A percentile compares a stretch with the other conserved stretches of the same genome.
Evolutionary conservation across 352 stramenopile species (phyloP).

Genomic region (Pythium rishiriense): DNA sequence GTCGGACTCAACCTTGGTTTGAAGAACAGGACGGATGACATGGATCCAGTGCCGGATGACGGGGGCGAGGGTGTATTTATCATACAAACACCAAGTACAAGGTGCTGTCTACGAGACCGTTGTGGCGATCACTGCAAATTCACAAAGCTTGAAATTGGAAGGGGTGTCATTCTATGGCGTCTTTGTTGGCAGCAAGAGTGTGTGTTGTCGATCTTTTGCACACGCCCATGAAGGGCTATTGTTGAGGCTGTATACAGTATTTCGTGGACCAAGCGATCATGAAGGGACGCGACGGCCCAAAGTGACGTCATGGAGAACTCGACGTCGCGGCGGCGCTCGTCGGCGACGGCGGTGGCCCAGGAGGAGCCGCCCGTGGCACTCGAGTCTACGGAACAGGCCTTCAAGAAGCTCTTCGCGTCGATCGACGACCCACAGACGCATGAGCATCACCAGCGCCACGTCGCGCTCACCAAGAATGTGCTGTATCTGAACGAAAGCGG

Average conservation of each 20-base stretch:
- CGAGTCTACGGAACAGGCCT: constrained; percentile 42
- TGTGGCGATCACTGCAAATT: neutral
- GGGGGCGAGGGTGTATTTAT: neutral
- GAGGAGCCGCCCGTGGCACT: neutral
- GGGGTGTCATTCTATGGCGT: constrained; percentile 17
- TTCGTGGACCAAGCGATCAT: constrained; percentile 12
- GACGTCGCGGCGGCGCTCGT: constrained; percentile 9
- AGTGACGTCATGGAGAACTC: constrained; percentile 5
- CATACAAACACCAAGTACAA: constrained; percentile 24
- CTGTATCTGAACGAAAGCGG: constrained; percentile 70
- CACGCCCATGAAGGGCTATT: constrained; percentile 8
- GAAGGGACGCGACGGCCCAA: constrained; percentile 17
- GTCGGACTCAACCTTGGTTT: constrained; percentile 7
- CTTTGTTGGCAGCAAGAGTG: neutral
- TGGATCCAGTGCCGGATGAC: neutral
- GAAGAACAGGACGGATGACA: constrained; percentile 30
- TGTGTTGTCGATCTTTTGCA: neutral
- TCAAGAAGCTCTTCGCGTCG: constrained; percentile 69
- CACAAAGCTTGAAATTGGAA: neutral
- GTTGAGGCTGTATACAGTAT: constrained; percentile 8
- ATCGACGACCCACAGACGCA: constrained; percentile 61
- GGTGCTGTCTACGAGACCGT: neutral
- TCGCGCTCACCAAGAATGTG: constrained; percentile 78
- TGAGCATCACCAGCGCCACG: constrained; percentile 63
- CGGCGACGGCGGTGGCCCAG: neutral